A percentile compares a stretch with the other conserved stretches of the same genome.
phyloP scores from a whole-genome alignment of 352 stramenopile species.

The Blastocystis sp. region DNA sequence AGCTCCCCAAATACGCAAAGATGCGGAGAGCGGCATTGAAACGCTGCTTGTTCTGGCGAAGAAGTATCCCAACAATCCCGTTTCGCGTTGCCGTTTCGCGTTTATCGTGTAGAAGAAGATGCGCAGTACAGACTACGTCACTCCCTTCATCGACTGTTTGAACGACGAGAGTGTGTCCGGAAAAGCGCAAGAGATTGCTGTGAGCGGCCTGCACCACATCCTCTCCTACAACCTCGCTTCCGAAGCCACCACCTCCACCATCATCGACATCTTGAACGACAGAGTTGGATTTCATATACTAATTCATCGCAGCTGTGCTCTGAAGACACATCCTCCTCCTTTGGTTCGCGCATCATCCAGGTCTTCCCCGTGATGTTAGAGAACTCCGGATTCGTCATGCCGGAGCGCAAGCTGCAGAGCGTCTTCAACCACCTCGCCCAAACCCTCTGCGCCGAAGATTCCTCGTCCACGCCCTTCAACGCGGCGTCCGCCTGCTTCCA shows the following conservation, averaged over 20 bases:
- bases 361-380: neutral
- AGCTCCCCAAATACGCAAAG: slow-evolving; percentile 19
- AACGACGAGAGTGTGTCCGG: slow-evolving; percentile 12
- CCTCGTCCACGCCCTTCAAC: neutral
- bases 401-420: slow-evolving; percentile 28
- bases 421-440: neutral
- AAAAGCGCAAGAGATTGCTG: slow-evolving; percentile 9
- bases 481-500: neutral
- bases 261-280: slow-evolving; percentile 43
- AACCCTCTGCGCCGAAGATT: slow-evolving; percentile 3
- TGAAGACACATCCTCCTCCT: slow-evolving; percentile 12
- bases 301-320: neutral
- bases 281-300: neutral
- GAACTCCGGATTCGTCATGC: slow-evolving; percentile 20
- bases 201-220: neutral
- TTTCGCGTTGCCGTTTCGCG: neutral
- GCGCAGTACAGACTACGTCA: slow-evolving; percentile 43
- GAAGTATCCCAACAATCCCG: neutral
- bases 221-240: slow-evolving; percentile 20
- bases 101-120: slow-evolving; percentile 41
- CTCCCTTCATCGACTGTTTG: slow-evolving; percentile 42
- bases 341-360: neutral
- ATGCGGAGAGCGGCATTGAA: slow-evolving; percentile 32
- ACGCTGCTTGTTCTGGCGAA: slow-evolving; percentile 30
- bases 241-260: slow-evolving; percentile 20